Evolutionary conservation across 2,329 filamentous ascomycete genomes (phyloP), one percentile per base, ranked within the genome.

Genomic region (Sordariomycetes sp.): DNA sequence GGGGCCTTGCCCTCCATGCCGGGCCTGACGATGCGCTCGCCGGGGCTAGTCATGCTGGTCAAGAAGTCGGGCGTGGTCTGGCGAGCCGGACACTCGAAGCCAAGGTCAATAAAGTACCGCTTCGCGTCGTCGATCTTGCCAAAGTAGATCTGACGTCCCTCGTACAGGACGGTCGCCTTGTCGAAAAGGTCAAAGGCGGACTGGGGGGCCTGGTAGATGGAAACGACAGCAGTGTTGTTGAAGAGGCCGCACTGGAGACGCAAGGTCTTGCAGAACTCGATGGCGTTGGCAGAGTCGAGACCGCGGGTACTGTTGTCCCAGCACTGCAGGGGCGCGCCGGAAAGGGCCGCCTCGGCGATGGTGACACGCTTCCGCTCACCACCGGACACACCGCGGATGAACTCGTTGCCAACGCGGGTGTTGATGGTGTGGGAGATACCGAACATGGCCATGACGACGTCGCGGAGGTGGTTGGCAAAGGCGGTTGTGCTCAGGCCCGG

Each of bases 361-460:
- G 79, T 82, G 28, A 84, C 83, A 65, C 84, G 79, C 72, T 84
- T 84, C 56, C 84, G 77, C 74, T 90, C 86, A 65, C 86, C 87
- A 65, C 86, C 86, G 32, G 81, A 86, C 10, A 90, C 85, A 68
- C 86, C 86, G 59, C 86, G 83, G 34, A 89, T 74, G 65, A 82
- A 89, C 68, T 89, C 86, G 69, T 89, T 88, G 54, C 86, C 86
- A 24, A 90, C 85, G 17, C 78, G 76, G 2, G 86, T 89, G 71
- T 89, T 84, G 65, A 84, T 67, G 1, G 86, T 89, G 70, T 90
- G 86, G 15, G 79, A 78, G 62, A 89, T 87, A 61, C 86, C 86
- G 61, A 86, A 89, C 70, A 86, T 82, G 63, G 85, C 85, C 85
- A 89, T 87, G 61, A 85, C 79, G 51, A 89, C 84, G 66, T 89